These are phyloP conservation scores for Panicum miliaceum DNA, from an alignment of 176 grass and related monocot species.

Conservation along the genomic window DNA sequence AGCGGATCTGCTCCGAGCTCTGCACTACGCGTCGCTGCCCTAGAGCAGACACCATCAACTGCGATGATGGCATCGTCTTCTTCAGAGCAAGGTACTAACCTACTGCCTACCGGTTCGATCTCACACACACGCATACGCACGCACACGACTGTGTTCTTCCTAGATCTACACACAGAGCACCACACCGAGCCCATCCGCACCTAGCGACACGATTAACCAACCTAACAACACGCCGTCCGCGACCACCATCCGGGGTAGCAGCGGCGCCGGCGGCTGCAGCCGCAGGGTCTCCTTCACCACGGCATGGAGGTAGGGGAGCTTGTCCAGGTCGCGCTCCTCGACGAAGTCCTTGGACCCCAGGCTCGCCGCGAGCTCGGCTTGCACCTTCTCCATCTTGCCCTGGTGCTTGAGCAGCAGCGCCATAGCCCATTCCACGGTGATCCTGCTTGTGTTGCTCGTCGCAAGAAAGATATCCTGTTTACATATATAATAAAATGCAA, in stretches of 20 bases:
- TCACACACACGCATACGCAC: too few relatives aligned
- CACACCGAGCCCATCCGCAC: too few relatives aligned
- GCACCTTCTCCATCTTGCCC: constrained; percentile 13
- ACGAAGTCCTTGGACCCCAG: not conserved
- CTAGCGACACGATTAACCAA: too few relatives aligned
- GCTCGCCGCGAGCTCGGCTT: not conserved
- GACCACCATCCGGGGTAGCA: not conserved
- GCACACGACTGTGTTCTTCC: too few relatives aligned
- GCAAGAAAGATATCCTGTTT: constrained; percentile 36
- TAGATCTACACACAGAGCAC: too few relatives aligned
- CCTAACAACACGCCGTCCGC: not conserved
- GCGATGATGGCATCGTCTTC: too few relatives aligned
- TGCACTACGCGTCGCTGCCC: too few relatives aligned
- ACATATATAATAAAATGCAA: not conserved
- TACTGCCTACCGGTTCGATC: too few relatives aligned
- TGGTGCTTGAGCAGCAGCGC: constrained; percentile 1
- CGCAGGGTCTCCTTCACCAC: constrained; percentile 22
- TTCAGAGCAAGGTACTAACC: too few relatives aligned
- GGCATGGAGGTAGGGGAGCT: constrained; percentile 23
- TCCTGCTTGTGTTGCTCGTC: constrained; percentile 4
- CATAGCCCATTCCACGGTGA: constrained; percentile 32
- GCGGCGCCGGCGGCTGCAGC: not conserved
- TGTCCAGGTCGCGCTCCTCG: not conserved
- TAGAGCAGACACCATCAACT: too few relatives aligned
- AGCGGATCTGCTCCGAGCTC: too few relatives aligned